These are phyloP conservation scores for Stachybotrys chlorohalonatus DNA, from an alignment of 2,329 filamentous ascomycete species.

Conservation along the genomic window DNA sequence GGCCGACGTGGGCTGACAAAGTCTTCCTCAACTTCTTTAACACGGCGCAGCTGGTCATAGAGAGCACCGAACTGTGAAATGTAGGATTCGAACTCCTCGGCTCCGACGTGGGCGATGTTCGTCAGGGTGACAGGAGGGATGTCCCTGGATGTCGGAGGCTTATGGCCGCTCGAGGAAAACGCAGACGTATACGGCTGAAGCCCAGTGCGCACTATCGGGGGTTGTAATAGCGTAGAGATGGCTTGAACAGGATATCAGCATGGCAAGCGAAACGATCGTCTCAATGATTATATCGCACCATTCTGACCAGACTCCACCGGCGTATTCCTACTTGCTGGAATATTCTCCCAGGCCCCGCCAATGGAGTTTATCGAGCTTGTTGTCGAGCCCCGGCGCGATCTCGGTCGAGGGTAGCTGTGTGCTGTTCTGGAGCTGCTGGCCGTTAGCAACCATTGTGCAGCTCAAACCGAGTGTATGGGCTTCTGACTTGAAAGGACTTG, in stretches of 20 bases:
- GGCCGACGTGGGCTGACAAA: slow-evolving; percentile 31
- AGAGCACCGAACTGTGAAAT: slow-evolving; percentile 75
- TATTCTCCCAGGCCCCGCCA: slow-evolving; percentile 71
- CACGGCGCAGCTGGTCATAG: slow-evolving; percentile 80
- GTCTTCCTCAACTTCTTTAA: slow-evolving; percentile 69
- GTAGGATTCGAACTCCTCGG: slow-evolving; percentile 74
- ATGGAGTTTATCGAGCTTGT: slow-evolving; percentile 84
- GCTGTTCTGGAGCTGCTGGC: slow-evolving; percentile 15
- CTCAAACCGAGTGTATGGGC: not conserved
- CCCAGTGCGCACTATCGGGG: slow-evolving; percentile 82
- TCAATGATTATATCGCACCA: slow-evolving; percentile 36
- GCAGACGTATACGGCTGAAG: slow-evolving; percentile 70
- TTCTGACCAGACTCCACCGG: slow-evolving; percentile 74
- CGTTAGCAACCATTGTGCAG: not conserved
- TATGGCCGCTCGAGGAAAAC: slow-evolving; percentile 62
- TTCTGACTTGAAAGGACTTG: slow-evolving; percentile 45
- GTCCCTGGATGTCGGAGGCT: slow-evolving; percentile 74
- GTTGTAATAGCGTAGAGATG: slow-evolving; percentile 88
- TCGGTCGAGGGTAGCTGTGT: slow-evolving; percentile 35
- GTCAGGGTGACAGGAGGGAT: slow-evolving; percentile 90
- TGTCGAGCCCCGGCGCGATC: slow-evolving; percentile 66
- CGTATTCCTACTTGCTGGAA: slow-evolving; percentile 44
- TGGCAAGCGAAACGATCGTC: not conserved
- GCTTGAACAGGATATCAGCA: slow-evolving; percentile 36
- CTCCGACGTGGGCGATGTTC: slow-evolving; percentile 75